Conservation (phyloP, 257 asterid species). For the Solanum rostratum region DNA sequence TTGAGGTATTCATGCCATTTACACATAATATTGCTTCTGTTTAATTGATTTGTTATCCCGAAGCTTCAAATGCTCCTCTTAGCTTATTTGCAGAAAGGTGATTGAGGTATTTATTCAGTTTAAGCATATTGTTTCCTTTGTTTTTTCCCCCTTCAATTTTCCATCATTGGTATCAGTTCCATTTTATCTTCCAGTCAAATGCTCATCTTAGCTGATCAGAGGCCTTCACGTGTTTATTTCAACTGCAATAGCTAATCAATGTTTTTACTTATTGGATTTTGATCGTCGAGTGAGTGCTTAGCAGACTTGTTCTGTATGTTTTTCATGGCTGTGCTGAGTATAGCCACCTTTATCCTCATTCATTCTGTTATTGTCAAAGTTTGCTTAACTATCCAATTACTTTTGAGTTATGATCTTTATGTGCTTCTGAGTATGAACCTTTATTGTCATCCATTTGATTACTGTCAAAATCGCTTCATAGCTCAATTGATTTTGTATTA, state of each 20-base stretch:
- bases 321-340: background rate
- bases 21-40: background rate
- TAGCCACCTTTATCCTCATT: background rate
- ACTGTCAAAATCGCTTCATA: background rate
- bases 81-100: background rate
- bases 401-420: background rate
- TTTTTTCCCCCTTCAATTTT: background rate
- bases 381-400: background rate
- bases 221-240: background rate
- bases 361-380: background rate
- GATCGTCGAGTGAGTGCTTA: background rate
- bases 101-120: background rate
- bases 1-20: background rate
- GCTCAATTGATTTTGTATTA: background rate
- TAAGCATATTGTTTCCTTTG: background rate
- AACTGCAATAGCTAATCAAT: background rate
- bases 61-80: background rate
- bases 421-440: background rate
- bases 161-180: background rate
- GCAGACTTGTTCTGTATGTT: background rate
- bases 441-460: background rate
- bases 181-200: background rate
- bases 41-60: background rate
- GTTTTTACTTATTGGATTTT: background rate
- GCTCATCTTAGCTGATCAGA: background rate